Conservation (phyloP, 768 basidiomycete genomes). For the Naganishia vaughanmartiniae region DNA sequence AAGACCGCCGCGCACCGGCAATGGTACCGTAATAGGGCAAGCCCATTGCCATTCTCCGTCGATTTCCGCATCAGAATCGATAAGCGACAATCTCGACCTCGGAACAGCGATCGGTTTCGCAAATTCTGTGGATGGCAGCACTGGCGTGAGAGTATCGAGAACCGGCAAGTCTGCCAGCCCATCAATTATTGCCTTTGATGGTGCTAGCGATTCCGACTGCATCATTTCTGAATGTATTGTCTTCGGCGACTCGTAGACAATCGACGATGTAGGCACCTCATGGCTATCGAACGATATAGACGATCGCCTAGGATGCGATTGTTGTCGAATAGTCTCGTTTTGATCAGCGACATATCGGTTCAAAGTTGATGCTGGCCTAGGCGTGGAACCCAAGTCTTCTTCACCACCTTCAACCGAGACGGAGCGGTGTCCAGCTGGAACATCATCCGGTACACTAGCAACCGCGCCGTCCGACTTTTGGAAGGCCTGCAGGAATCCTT, state of each 20-base stretch:
- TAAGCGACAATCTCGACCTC: background rate
- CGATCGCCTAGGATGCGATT: background rate
- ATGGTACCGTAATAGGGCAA: slow-evolving; percentile 4
- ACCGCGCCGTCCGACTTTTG: background rate
- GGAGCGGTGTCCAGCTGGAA: background rate
- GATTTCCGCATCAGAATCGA: slow-evolving; percentile 4
- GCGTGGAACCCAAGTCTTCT: slow-evolving; percentile 3
- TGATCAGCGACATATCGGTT: background rate
- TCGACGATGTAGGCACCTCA: background rate
- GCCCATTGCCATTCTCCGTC: slow-evolving; percentile 23
- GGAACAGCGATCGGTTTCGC: background rate
- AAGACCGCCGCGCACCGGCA: background rate
- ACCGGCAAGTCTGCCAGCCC: background rate
- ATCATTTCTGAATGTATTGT: background rate
- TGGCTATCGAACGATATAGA: background rate
- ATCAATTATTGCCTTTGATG: background rate
- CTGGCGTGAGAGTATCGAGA: too few species aligned
- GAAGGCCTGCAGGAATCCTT: slow-evolving; percentile 11
- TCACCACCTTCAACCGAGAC: background rate
- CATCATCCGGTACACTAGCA: background rate
- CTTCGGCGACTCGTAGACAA: background rate
- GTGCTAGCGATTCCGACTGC: background rate
- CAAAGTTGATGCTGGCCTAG: background rate
- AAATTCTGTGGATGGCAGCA: background rate
- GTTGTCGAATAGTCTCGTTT: background rate